Conservation (phyloP, 2,329 filamentous ascomycete genomes). For the Pseudogymnoascus destructans region DNA sequence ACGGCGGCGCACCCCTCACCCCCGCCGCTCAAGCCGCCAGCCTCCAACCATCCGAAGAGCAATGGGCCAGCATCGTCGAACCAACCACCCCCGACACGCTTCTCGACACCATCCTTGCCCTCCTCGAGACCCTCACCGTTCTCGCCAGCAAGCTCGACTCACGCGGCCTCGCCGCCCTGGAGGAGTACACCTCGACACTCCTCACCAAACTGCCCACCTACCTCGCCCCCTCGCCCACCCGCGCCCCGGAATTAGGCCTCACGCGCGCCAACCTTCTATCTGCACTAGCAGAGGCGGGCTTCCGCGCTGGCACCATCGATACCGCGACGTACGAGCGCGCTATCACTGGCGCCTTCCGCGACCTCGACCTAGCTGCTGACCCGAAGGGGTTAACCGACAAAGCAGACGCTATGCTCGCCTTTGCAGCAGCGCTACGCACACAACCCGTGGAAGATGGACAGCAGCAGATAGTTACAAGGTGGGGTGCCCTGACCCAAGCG, state of each 20-base stretch:
- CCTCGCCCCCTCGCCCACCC: slow-evolving; percentile 30
- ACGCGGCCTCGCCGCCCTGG: slow-evolving; percentile 40
- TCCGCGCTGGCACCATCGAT: slow-evolving; percentile 36
- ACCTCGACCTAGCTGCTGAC: slow-evolving; percentile 30
- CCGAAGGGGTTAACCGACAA: slow-evolving; percentile 39
- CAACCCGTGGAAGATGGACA: slow-evolving; percentile 24
- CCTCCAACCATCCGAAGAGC: slow-evolving; percentile 31
- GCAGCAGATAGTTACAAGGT: slow-evolving; percentile 30
- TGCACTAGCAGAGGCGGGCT: slow-evolving; percentile 43
- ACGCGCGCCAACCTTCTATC: slow-evolving; percentile 43
- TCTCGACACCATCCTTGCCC: slow-evolving; percentile 54
- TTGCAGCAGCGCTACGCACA: slow-evolving; percentile 30
- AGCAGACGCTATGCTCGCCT: slow-evolving; percentile 42
- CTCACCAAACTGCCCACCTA: slow-evolving; percentile 40
- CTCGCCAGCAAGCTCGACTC: slow-evolving; percentile 30
- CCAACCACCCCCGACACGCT: slow-evolving; percentile 51
- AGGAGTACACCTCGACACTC: slow-evolving; percentile 40
- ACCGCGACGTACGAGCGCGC: slow-evolving; percentile 38
- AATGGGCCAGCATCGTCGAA: slow-evolving; percentile 55
- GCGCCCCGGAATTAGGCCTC: slow-evolving; percentile 38
- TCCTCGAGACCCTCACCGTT: slow-evolving; percentile 41
- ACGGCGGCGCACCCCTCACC: slow-evolving; percentile 22
- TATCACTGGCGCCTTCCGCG: slow-evolving; percentile 30
- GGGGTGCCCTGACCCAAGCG: slow-evolving; percentile 39
- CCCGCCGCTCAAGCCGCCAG: slow-evolving; percentile 12